Base-by-base conservation (phyloP, 768 basidiomycete genomes). In the Stropharia rugosoannulata region DNA sequence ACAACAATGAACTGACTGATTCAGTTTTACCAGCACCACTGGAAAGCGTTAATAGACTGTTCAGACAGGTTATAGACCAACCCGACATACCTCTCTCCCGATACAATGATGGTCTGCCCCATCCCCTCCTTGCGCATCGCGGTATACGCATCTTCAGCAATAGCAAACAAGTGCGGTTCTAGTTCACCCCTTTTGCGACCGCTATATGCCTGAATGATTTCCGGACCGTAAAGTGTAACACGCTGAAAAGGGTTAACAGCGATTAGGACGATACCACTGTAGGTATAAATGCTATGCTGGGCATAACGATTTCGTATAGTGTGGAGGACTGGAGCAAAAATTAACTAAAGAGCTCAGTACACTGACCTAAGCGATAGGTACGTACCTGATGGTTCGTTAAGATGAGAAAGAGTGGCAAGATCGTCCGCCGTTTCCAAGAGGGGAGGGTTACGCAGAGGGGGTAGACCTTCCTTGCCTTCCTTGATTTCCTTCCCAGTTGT, bases 21-120 rank as follows among this genome's bases (percentile, higher is more conserved):
- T 98, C 97, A 0, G 97, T 99, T 80, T 99, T 99, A 54, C 97
- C 97, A 51, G 97, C 97, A 74, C 97, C 97, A 82, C 95, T 97
- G 53, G n/a, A 64, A 13, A 44, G 55, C 40, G 46, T 66, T 37
- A 66, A 61, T 37, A 25, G 50, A 27, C 55, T 18, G 52, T 49
- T 44, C 44, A 35, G 54, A 40, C 15, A 59, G 43, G 36, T 29
- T 10, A 51, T 39, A 18, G 56, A 57, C 61, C 66, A 41, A 45
- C 53, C 25, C 42, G 51, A 51, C 80, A 60, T 65, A 95, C 93
- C 92, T 95, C 76, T 99, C 97, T 63, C 97, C 97, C 35, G 91
- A 94, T 57, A 99, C 97, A 61, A 99, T 97, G 67, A 99, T 98
- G 4, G 97, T 99, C 74, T 99, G 97, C 59, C 98, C 95, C 73